Conservation (phyloP, 495 filamentous ascomycete genomes). For the Filosporella fistucella region DNA sequence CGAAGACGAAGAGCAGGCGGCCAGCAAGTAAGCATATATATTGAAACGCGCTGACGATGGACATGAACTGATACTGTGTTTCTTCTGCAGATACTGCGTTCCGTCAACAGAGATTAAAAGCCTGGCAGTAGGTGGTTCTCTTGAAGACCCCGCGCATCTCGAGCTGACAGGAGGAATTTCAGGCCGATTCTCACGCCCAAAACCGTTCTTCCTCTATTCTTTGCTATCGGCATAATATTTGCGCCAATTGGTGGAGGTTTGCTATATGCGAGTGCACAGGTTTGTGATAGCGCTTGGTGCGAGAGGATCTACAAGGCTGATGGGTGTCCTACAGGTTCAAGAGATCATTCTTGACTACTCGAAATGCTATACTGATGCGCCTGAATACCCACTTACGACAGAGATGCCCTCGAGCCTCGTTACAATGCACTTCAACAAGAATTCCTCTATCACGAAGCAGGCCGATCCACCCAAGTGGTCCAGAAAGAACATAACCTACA, state of each 20-base stretch:
- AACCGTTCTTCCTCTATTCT: conserved; percentile 87
- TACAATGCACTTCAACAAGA: conserved; percentile 60
- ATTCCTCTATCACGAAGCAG: conserved; percentile 18
- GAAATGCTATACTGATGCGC: conserved; percentile 55
- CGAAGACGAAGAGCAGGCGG: conserved; percentile 81
- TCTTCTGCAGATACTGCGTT: conserved; percentile 73
- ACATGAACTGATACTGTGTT: too few species aligned
- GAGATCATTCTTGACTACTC: conserved; percentile 90
- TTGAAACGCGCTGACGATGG: conserved; percentile 13
- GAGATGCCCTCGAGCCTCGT: conserved; percentile 53
- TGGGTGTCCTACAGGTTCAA: conserved; percentile 60
- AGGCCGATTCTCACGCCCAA: conserved; percentile 91
- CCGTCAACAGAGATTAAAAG: conserved; percentile 85
- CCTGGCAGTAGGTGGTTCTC: conserved; percentile 77
- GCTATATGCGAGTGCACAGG: conserved; percentile 75
- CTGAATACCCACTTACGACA: conserved; percentile 25
- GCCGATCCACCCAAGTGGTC: conserved; percentile 30
- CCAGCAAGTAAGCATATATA: conserved; percentile 63
- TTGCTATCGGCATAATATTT: conserved; percentile 79
- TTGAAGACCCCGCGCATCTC: not conserved
- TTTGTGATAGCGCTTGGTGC: conserved; percentile 26
- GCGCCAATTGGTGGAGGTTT: conserved; percentile 82
- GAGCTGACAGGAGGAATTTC: conserved; percentile 14
- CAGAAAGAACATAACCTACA: conserved; percentile 23
- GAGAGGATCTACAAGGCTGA: conserved; percentile 8